phyloP scores from a whole-genome alignment of 768 basidiomycete genomes.

The Mycena latifolia region DNA sequence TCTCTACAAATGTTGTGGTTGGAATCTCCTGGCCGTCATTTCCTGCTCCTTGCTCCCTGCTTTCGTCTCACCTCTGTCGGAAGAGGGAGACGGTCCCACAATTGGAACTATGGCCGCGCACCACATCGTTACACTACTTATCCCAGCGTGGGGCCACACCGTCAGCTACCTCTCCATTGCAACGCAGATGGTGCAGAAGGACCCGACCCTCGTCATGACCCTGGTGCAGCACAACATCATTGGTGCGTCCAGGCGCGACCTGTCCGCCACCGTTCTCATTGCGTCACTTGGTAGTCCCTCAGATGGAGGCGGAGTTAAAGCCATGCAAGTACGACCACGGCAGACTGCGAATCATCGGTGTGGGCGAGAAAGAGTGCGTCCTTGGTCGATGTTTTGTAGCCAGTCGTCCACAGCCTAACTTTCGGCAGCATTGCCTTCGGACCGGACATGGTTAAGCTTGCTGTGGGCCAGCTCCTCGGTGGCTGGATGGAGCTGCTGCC shows the following conservation, averaged over 20 bases:
- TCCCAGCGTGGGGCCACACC: slow-evolving; percentile 21
- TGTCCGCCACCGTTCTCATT: neutral
- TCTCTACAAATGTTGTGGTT: too few species aligned
- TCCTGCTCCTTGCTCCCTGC: too few species aligned
- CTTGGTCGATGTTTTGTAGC: neutral
- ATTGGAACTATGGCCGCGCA: slow-evolving; percentile 14
- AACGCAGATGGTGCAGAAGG: neutral
- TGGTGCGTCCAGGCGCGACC: neutral
- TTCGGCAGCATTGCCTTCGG: slow-evolving; percentile 9
- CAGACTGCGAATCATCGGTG: slow-evolving; percentile 16
- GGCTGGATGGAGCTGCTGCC: slow-evolving; percentile 18
- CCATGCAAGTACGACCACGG: slow-evolving; percentile 4
- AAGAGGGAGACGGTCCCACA: too few species aligned
- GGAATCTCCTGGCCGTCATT: too few species aligned
- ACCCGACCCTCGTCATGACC: slow-evolving; percentile 16
- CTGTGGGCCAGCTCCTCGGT: slow-evolving; percentile 3
- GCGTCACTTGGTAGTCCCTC: neutral
- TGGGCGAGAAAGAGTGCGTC: slow-evolving; percentile 21
- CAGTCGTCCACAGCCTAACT: too few species aligned
- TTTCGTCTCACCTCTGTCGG: too few species aligned
- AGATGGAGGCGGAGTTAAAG: slow-evolving; percentile 15
- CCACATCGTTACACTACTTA: slow-evolving; percentile 19
- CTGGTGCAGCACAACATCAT: slow-evolving; percentile 21
- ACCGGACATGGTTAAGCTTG: neutral
- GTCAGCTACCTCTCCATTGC: slow-evolving; percentile 14